Evolutionary conservation across 352 stramenopile species (phyloP).

Genomic region (Pythium sukuiense): DNA sequence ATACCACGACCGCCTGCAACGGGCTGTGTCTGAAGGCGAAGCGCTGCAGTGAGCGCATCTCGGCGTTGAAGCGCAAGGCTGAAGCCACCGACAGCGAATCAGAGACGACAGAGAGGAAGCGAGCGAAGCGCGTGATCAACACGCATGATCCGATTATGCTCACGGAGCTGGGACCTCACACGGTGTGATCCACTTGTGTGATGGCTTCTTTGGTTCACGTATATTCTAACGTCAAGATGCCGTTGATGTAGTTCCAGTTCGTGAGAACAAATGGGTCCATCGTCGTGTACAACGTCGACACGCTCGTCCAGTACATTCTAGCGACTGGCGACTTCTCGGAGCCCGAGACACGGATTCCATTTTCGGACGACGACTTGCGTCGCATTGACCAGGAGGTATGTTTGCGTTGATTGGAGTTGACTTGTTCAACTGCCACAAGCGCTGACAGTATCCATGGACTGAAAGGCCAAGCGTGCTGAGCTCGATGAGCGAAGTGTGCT

Average conservation of each 20-base stretch:
- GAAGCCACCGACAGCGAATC: constrained; percentile 25
- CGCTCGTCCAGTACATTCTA: constrained; percentile 87
- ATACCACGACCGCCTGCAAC: neutral
- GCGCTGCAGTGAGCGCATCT: constrained; percentile 57
- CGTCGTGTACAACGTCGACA: constrained; percentile 86
- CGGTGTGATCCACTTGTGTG: constrained; percentile 34
- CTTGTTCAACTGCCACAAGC: neutral
- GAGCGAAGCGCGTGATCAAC: constrained; percentile 65
- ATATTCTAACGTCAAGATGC: constrained; percentile 17
- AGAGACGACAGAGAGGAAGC: constrained; percentile 39
- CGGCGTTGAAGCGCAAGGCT: constrained; percentile 57
- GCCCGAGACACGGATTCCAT: constrained; percentile 85
- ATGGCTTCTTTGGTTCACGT: constrained; percentile 20
- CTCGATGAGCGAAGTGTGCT: constrained; percentile 67
- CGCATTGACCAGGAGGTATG: constrained; percentile 72
- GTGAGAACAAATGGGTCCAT: constrained; percentile 78
- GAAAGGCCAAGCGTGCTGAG: constrained; percentile 62
- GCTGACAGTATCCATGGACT: neutral
- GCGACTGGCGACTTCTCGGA: constrained; percentile 88
- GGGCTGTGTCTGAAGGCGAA: constrained; percentile 29
- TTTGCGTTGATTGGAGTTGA: neutral
- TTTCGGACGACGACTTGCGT: constrained; percentile 78
- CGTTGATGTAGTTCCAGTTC: constrained; percentile 71
- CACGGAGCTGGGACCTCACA: constrained; percentile 68
- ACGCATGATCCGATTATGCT: constrained; percentile 90